phyloP scores from a whole-genome alignment of 1,284 basidiomycete species.

The Rhodofomes roseus region DNA sequence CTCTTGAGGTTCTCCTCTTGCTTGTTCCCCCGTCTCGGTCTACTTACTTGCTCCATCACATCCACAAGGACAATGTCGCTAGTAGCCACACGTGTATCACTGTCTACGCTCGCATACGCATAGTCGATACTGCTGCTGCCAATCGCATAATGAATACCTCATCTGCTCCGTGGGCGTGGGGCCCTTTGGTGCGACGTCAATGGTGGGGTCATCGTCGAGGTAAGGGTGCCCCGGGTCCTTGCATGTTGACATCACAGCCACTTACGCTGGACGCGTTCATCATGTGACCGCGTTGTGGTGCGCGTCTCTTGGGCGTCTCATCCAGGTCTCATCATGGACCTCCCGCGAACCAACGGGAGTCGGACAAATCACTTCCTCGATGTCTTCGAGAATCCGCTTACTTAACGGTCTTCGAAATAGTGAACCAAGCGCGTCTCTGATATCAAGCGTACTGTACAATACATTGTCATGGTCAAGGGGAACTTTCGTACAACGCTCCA shows the following conservation, averaged over 20 bases:
- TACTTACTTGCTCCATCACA: neutral
- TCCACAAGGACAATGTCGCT: neutral
- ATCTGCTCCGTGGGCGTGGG: neutral
- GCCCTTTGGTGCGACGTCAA: neutral
- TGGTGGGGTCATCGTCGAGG: neutral
- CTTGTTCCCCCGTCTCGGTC: neutral
- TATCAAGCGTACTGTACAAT: too few relatives aligned
- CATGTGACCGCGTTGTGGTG: neutral
- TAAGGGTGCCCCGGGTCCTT: neutral
- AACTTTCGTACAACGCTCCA: neutral
- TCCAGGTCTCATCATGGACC: too few relatives aligned
- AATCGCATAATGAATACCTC: neutral
- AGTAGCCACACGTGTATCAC: constrained; percentile 1
- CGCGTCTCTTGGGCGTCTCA: neutral
- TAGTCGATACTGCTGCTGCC: neutral
- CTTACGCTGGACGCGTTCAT: neutral
- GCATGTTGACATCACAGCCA: neutral
- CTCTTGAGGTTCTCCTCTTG: neutral
- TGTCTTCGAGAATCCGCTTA: too few relatives aligned
- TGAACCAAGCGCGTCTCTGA: too few relatives aligned
- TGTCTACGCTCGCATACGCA: neutral
- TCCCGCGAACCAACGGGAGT: too few relatives aligned
- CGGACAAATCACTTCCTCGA: too few relatives aligned
- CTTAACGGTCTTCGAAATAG: too few relatives aligned
- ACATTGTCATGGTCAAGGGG: too few relatives aligned